These are phyloP conservation scores for Panaeolus papilionaceus DNA, from an alignment of 768 basidiomycete species.

Conservation along the genomic window DNA sequence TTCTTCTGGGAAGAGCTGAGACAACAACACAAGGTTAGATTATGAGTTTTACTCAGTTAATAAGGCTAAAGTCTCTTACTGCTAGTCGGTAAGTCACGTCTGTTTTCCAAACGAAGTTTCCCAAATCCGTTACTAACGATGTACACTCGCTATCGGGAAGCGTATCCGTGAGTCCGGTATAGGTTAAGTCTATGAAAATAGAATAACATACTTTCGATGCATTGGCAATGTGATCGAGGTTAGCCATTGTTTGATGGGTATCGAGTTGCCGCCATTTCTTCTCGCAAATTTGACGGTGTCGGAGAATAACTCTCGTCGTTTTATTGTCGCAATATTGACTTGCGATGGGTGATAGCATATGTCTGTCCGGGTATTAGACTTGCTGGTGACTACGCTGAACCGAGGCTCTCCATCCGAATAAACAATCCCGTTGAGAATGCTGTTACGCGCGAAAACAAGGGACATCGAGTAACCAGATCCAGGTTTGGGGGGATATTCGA, in stretches of 20 bases:
- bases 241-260: slow-evolving; percentile 25
- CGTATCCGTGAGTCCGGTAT: not conserved
- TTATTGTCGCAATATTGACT: slow-evolving; percentile 22
- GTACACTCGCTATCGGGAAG: slow-evolving; percentile 16
- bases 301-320: slow-evolving; percentile 23
- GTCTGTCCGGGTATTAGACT: slow-evolving; percentile 19
- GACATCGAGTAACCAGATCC: not conserved
- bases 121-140: slow-evolving; percentile 20
- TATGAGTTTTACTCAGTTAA: not conserved
- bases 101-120: slow-evolving; percentile 24
- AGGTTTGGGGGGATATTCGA: not conserved
- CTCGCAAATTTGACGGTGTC: slow-evolving; percentile 24
- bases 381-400: slow-evolving; percentile 20
- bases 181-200: not conserved
- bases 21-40: not conserved
- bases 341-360: slow-evolving; percentile 19
- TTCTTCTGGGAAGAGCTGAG: slow-evolving; percentile 19
- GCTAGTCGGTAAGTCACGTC: slow-evolving; percentile 20
- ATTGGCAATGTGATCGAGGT: slow-evolving; percentile 15
- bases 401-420: slow-evolving; percentile 8
- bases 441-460: slow-evolving; percentile 15
- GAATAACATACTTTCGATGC: slow-evolving; percentile 16
- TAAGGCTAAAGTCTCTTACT: slow-evolving; percentile 3
- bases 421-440: slow-evolving; percentile 19
- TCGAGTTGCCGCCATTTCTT: slow-evolving; percentile 17